A percentile compares a stretch with the other conserved stretches of the same genome.
These are phyloP conservation scores for Quercus aquifolioides DNA, from an alignment of 306 rosid species.

Conservation along the genomic window DNA sequence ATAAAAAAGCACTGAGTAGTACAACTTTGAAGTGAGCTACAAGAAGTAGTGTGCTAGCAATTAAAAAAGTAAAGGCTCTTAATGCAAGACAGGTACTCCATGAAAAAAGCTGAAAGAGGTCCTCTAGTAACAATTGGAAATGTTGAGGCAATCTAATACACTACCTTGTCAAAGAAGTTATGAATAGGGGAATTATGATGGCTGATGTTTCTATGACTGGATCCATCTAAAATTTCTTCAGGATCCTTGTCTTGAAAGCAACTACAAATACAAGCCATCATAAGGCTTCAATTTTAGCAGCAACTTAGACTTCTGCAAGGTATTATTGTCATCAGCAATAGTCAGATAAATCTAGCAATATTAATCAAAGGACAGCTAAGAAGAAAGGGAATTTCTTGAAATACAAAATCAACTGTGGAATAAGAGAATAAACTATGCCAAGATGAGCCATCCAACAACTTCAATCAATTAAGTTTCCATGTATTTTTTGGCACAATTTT, in stretches of 20 bases:
- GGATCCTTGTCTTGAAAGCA: not conserved
- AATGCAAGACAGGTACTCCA: too few relatives aligned
- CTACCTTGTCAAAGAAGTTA: not conserved
- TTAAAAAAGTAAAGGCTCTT: too few relatives aligned
- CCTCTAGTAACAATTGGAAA: not conserved
- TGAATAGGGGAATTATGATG: not conserved
- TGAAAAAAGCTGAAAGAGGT: not conserved
- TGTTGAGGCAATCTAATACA: not conserved
- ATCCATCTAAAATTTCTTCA: not conserved
- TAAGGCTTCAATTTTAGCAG: not conserved
- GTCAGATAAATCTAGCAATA: not conserved
- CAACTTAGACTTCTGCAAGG: not conserved
- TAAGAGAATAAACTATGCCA: not conserved
- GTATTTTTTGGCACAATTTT: not conserved
- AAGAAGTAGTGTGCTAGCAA: too few relatives aligned
- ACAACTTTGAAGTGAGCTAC: too few relatives aligned
- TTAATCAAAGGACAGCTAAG: not conserved
- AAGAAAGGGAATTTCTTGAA: not conserved
- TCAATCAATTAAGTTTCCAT: not conserved
- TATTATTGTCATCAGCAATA: not conserved
- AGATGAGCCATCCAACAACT: not conserved
- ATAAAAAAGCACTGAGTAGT: too few relatives aligned
- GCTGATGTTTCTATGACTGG: not conserved
- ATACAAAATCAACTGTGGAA: not conserved
- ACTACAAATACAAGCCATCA: not conserved